Evolutionary conservation across 805 yeast genomes (phyloP).

Genomic region (Metschnikowia colocasiae): DNA sequence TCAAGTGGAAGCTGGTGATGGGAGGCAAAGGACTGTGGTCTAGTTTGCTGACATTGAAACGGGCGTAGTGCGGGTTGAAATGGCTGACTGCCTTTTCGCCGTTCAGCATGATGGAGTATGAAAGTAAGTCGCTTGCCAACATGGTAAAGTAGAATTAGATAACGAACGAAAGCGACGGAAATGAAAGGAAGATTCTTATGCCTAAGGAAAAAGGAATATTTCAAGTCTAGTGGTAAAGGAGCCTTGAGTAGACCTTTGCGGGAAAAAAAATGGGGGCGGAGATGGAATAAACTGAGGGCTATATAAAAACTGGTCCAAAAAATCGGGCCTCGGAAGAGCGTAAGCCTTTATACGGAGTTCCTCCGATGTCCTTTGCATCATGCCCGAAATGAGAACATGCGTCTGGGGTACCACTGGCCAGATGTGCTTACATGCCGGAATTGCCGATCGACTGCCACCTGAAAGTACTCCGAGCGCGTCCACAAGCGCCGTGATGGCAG

Average conservation of each 20-base stretch:
- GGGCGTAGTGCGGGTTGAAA: slow-evolving; percentile 17
- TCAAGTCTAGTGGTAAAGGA: neutral
- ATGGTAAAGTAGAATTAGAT: neutral
- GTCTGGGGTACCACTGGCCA: slow-evolving; percentile 21
- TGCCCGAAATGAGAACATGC: slow-evolving; percentile 16
- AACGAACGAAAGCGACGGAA: too few relatives aligned
- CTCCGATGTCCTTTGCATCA: slow-evolving; percentile 17
- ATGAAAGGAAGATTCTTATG: too few relatives aligned
- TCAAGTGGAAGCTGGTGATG: slow-evolving; percentile 15
- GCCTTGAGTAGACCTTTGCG: neutral
- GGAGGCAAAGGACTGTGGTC: slow-evolving; percentile 16
- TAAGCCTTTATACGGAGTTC: slow-evolving; percentile 13
- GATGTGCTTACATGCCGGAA: slow-evolving; percentile 4
- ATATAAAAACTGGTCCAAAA: neutral
- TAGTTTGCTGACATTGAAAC: slow-evolving; percentile 6
- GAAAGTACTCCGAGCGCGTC: slow-evolving; percentile 7
- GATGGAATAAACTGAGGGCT: neutral
- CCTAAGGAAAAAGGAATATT: neutral
- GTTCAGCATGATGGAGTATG: slow-evolving; percentile 38
- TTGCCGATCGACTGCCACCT: slow-evolving; percentile 1
- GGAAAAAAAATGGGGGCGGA: neutral
- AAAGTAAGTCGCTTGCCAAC: slow-evolving; percentile 29
- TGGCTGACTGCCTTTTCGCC: slow-evolving; percentile 21
- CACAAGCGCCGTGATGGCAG: slow-evolving; percentile 2
- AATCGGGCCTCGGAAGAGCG: slow-evolving; percentile 4